A percentile compares a stretch with the other conserved stretches of the same genome.
Conservation (phyloP, 1,284 basidiomycete genomes). For the Rhodotorula mucilaginosa region DNA sequence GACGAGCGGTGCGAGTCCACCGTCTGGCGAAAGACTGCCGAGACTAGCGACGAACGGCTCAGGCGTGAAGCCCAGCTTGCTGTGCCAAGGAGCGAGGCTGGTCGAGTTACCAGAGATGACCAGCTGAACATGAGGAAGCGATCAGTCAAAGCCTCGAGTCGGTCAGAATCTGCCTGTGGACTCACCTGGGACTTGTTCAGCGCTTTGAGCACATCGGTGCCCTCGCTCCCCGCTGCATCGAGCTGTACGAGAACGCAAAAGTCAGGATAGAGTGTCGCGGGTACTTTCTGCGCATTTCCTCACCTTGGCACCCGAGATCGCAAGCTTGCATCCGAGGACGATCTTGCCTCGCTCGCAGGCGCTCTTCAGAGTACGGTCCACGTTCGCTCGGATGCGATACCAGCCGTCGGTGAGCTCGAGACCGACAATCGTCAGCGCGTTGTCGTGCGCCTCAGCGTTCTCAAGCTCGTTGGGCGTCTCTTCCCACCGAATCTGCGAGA, state of each 20-base stretch:
- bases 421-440: constrained; percentile 46
- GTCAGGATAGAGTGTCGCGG: not conserved
- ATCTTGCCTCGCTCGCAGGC: constrained; percentile 69
- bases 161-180: not conserved
- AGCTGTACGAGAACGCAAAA: constrained; percentile 55
- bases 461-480: constrained; percentile 53
- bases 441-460: constrained; percentile 43
- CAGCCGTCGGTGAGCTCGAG: constrained; percentile 93
- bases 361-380: constrained; percentile 58
- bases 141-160: constrained; percentile 42
- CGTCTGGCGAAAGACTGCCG: constrained; percentile 74
- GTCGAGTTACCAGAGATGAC: constrained; percentile 78
- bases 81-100: constrained; percentile 80
- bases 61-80: constrained; percentile 72
- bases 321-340: constrained; percentile 76
- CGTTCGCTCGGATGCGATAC: constrained; percentile 76
- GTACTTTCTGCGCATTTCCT: constrained; percentile 34
- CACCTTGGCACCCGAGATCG: constrained; percentile 74
- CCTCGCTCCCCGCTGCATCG: constrained; percentile 64
- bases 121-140: constrained; percentile 56
- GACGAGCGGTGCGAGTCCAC: constrained; percentile 72
- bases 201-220: constrained; percentile 77
- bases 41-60: constrained; percentile 69
- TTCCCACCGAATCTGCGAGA: constrained; percentile 67
- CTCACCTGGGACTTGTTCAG: constrained; percentile 50